A percentile compares a stretch with the other conserved stretches of the same genome.
phyloP scores from a whole-genome alignment of 495 filamentous ascomycete genomes.

The Hyaloscypha hepaticicola region DNA sequence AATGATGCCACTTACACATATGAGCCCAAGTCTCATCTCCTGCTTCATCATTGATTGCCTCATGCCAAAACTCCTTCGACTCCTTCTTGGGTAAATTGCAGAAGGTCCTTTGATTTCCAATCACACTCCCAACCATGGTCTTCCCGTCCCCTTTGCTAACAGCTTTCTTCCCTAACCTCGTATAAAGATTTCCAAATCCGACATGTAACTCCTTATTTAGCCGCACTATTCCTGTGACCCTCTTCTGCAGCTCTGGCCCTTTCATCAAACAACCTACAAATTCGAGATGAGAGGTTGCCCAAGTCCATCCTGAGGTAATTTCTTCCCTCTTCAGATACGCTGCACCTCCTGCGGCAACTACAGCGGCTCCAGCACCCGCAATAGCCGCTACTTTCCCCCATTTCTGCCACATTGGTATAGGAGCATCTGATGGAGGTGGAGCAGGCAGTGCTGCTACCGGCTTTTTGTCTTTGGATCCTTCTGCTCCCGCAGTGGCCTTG shows the following conservation, averaged over 20 bases:
- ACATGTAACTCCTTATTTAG: constrained; percentile 56
- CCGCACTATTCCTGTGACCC: constrained; percentile 58
- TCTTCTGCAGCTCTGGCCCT: constrained; percentile 68
- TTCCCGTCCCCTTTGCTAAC: constrained; percentile 36
- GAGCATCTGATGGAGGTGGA: constrained; percentile 35
- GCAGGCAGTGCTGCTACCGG: constrained; percentile 39
- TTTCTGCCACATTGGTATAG: constrained; percentile 46
- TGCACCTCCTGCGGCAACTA: constrained; percentile 84
- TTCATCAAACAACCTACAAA: constrained; percentile 88
- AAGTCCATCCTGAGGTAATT: constrained; percentile 59
- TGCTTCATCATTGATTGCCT: constrained; percentile 74
- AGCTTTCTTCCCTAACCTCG: constrained; percentile 69
- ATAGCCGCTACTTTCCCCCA: constrained; percentile 86
- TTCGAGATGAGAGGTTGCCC: constrained; percentile 90
- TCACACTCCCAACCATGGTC: constrained; percentile 47
- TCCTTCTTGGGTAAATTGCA: constrained; percentile 71
- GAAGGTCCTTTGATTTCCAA: constrained; percentile 73
- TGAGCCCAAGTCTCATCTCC: constrained; percentile 80
- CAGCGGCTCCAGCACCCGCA: constrained; percentile 75
- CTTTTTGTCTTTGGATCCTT: constrained; percentile 25
- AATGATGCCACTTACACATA: constrained; percentile 50
- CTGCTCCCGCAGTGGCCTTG: constrained; percentile 24
- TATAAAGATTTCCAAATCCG: constrained; percentile 80
- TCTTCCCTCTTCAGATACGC: constrained; percentile 82
- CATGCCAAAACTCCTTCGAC: constrained; percentile 52